Base-by-base conservation (phyloP, 306 rosid species). In the Spatholobus suberectus region DNA sequence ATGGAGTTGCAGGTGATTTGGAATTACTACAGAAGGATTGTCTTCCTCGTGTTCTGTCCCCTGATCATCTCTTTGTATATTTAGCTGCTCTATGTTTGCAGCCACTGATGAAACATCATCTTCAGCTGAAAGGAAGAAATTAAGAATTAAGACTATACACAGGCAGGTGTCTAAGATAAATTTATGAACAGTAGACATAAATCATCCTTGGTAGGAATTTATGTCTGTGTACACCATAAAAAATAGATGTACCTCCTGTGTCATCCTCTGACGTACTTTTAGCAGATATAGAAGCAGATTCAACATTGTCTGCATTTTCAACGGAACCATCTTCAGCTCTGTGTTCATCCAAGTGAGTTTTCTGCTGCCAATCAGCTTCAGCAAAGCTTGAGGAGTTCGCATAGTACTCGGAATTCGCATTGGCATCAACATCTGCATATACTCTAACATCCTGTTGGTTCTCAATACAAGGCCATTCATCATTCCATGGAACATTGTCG, bases 391-490 rank as follows among this genome's bases (percentile, higher is more conserved):
- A 87, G 35, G 93, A 79, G 82, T 89, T 83, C 52, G 75, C 80
- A 80, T 89, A 83, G 55, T 65, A 58, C 70, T 86, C 92, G 2
- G 90, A 80, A 73, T 84, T 86, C 51, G 78, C 82, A 83, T 90
- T 82, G 7, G 77, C 70, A 74, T 87, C 96, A 65, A 87, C 65
- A 43, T 73, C 86, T 62, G 92, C 78, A 52, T 91, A 81, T 73
- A 86, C 62, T 65, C 79, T 81, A 51, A 75, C 85, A 83, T 83
- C 84, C n/a, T 85, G 89, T 78, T 83, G 95, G 79, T 80, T 92
- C 86, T 94, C 97, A 51, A 92, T 89, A 59, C 85, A 81, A 71
- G 98, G 93, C 98, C 98, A 94, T 73, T 92, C 97, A 72, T 91
- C 94, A 79, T 80, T 57, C n/a, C 82, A 78, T 72, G 89, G 63